A percentile compares a stretch with the other conserved stretches of the same genome.
Conservation (phyloP, 768 basidiomycete genomes). For the Boletus coccyginus region DNA sequence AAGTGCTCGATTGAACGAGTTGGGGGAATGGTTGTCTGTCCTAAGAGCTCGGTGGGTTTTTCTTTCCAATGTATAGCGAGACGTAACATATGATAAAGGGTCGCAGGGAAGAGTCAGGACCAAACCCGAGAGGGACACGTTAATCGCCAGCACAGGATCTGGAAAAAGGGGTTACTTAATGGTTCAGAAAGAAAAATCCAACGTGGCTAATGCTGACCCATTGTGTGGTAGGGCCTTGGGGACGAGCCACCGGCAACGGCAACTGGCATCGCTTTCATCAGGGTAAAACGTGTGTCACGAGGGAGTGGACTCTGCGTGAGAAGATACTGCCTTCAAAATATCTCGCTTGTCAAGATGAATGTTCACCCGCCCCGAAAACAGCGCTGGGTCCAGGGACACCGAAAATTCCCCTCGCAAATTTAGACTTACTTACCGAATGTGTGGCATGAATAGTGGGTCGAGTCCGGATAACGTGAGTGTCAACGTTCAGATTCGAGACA, state of each 20-base stretch:
- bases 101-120: too few relatives aligned
- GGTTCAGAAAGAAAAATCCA: neutral
- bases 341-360: neutral
- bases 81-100: slow-evolving; percentile 1
- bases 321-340: too few relatives aligned
- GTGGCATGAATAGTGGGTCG: neutral
- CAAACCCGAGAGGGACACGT: too few relatives aligned
- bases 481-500: too few relatives aligned
- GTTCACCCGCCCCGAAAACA: neutral
- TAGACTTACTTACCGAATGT: neutral
- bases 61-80: neutral
- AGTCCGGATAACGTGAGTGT: too few relatives aligned
- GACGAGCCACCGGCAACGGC: too few relatives aligned
- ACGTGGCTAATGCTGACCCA: neutral
- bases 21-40: neutral
- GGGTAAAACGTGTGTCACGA: too few relatives aligned
- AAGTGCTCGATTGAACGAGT: neutral
- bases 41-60: neutral
- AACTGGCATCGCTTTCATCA: too few relatives aligned
- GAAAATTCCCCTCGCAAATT: neutral
- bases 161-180: neutral
- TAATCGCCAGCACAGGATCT: neutral
- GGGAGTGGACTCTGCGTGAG: too few relatives aligned
- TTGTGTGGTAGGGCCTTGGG: too few relatives aligned
- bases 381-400: neutral